Evolutionary conservation across 345 rosid species (phyloP).

Genomic region (Acer saccharum): DNA sequence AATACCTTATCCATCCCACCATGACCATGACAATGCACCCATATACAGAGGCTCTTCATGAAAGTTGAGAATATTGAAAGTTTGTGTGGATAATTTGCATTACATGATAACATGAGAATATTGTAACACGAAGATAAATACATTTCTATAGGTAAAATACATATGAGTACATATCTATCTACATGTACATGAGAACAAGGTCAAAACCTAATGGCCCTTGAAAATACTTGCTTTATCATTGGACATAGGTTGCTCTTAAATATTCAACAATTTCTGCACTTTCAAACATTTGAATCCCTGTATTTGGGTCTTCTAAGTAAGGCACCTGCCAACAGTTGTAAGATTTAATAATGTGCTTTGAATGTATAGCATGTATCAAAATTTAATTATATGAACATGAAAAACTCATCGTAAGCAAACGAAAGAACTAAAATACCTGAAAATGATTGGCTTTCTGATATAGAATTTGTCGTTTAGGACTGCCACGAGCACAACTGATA

Average conservation of each 20-base stretch:
- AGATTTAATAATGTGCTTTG: background rate
- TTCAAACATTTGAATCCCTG: constrained; percentile 88
- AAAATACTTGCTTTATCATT: constrained; percentile 25
- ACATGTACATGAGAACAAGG: background rate
- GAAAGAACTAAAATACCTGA: constrained; percentile 51
- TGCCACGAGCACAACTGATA: constrained; percentile 84
- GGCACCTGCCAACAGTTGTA: constrained; percentile 59
- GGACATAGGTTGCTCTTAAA: constrained; percentile 77
- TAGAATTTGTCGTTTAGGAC: constrained; percentile 72
- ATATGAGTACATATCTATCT: constrained; percentile 3
- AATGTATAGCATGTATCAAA: background rate
- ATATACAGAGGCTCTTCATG: no score
- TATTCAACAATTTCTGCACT: constrained; percentile 89
- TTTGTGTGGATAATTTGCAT: background rate
- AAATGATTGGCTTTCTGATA: constrained; percentile 65
- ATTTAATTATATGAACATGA: background rate
- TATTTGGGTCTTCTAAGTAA: constrained; percentile 87
- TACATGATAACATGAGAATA: background rate
- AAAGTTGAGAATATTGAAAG: background rate
- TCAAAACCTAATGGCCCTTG: constrained; percentile 7
- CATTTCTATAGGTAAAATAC: background rate
- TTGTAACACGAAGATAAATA: no score
- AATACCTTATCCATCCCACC: constrained; percentile 15
- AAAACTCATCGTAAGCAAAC: background rate
- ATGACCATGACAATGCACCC: no score